Conservation (phyloP, 129 eudicot genomes). For the Centella asiatica region DNA sequence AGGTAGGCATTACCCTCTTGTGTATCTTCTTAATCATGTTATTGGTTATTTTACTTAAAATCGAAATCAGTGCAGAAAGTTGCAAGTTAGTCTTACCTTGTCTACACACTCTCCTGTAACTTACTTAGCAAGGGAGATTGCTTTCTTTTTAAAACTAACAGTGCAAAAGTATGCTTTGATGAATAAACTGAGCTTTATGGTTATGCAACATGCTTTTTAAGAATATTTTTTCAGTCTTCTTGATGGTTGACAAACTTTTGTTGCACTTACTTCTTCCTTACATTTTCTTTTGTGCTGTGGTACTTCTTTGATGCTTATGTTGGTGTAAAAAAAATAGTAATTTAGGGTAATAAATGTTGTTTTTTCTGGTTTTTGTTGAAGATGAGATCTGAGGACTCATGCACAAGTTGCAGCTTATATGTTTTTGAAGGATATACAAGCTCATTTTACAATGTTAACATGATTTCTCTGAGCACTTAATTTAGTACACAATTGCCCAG, state of each 20-base stretch:
- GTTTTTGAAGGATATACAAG: no score
- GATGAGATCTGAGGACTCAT: background rate
- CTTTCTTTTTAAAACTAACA: background rate
- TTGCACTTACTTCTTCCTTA: background rate
- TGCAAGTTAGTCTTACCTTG: background rate
- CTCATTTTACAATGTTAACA: no score
- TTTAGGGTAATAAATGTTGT: background rate
- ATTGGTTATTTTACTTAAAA: background rate
- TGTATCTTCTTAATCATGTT: background rate
- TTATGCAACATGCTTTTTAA: no score
- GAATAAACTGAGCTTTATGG: background rate
- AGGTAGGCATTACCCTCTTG: constrained; percentile 23
- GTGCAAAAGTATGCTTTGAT: no score
- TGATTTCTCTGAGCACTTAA: no score
- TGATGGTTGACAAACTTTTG: no score
- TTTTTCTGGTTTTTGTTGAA: background rate
- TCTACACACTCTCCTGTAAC: no score
- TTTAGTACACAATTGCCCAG: no score
- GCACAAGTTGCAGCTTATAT: no score
- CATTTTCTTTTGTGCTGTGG: background rate
- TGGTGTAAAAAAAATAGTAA: background rate
- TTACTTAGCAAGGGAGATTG: no score
- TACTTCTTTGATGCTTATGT: background rate
- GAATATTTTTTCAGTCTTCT: no score
- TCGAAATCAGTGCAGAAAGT: background rate